Base-by-base conservation (phyloP, 2,329 filamentous ascomycete species). In the Tolypocladium sp. region DNA sequence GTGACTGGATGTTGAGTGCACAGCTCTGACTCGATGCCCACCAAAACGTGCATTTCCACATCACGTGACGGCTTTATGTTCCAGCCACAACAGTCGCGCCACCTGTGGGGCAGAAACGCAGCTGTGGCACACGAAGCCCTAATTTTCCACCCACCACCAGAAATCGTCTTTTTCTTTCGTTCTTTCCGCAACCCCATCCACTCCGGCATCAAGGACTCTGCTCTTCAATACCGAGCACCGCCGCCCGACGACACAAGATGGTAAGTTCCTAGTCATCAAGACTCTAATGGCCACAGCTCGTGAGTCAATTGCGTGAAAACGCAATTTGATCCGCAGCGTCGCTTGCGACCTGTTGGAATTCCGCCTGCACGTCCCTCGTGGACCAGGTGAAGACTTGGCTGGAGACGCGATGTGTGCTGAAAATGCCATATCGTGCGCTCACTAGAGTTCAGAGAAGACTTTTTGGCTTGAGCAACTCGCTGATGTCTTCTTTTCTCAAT, bases 401-500 rank as follows among this genome's bases (percentile, higher is more conserved):
- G 82, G 84, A 87, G 84, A 77, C 75, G 68, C 66, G 61, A 69
- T 65, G 70, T 74, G 76, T 63, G 81, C 79, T 79, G 79, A 79
- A 79, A 84, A 62, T 80, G 82, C 76, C 76, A 73, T 72, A 71
- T 67, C 73, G 77, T 79, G 66, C 67, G 83, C 89, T 94, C 91
- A 88, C 81, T 95, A 95, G 91, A 96, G 91, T 89, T 89, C 80
- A 89, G 86, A 88, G 87, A 90, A 91, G 88, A 90, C 83, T 82
- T 81, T 80, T 80, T 79, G 79, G 86, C 87, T 83, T 82, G 88
- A 88, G 84, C 87, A 85, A 86, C 82, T 84, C 80, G 89, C 92
- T 97, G 90, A 96, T 91, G 82, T 91, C 88, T 91, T 96, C 90
- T 94, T 92, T 95, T 91, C 93, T 97, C 93, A 94, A 97, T 97